phyloP scores from a whole-genome alignment of 371 early-diverging fungal genomes.

The Mucor saturninus region DNA sequence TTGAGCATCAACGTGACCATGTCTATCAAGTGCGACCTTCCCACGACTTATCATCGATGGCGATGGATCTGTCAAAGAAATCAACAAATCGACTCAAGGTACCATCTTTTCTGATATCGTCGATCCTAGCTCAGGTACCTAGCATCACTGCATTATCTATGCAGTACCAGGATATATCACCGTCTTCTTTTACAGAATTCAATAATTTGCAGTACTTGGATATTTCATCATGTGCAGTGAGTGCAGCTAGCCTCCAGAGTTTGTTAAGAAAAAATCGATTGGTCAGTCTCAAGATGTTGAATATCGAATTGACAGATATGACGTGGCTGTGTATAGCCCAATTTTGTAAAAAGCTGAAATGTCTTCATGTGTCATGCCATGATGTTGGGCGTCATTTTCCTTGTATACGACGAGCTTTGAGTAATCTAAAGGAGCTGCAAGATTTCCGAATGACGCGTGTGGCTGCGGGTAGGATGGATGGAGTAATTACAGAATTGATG shows the following conservation, averaged over 20 bases:
- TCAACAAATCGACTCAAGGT: conserved; percentile 29
- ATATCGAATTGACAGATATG: conserved; percentile 40
- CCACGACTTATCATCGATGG: too few relatives aligned
- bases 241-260: conserved; percentile 32
- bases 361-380: conserved; percentile 42
- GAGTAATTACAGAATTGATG: conserved; percentile 19
- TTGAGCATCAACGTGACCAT: conserved; percentile 8
- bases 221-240: conserved; percentile 43
- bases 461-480: conserved; percentile 34
- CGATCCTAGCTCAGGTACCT: conserved; percentile 17
- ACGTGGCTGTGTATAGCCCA: conserved; percentile 32
- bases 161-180: conserved; percentile 38
- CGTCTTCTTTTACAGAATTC: conserved; percentile 7
- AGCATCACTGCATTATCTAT: conserved; percentile 32
- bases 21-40: too few relatives aligned
- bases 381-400: conserved; percentile 23
- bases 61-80: too few relatives aligned
- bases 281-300: conserved; percentile 43
- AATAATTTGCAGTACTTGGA: conserved; percentile 34
- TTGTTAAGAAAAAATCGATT: conserved; percentile 27
- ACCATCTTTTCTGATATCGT: conserved; percentile 17
- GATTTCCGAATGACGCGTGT: conserved; percentile 49
- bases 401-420: conserved; percentile 24
- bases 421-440: conserved; percentile 14
- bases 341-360: conserved; percentile 22